These are phyloP conservation scores for Pseudonitzschia delicatissima DNA, from an alignment of 108 stramenopile species.

Conservation along the genomic window DNA sequence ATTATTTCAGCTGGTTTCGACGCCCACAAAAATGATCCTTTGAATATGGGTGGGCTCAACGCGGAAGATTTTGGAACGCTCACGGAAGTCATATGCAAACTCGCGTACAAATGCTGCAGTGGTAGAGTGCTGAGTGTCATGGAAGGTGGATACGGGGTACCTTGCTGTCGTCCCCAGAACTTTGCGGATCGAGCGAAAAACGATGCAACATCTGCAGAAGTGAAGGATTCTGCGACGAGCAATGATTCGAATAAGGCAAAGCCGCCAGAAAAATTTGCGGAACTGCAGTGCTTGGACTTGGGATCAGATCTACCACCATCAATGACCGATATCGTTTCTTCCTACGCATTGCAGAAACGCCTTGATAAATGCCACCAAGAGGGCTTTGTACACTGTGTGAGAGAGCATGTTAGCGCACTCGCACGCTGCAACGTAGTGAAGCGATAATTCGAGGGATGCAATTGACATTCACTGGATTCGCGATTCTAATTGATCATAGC, in stretches of 20 bases:
- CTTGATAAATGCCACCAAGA: conserved; percentile 78
- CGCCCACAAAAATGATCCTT: conserved; percentile 88
- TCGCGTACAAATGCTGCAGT: conserved; percentile 85
- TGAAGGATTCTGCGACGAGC: background rate
- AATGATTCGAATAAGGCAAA: background rate
- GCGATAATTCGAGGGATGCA: background rate
- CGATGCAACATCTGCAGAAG: background rate
- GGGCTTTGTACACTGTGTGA: conserved; percentile 78
- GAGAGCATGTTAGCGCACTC: conserved; percentile 62
- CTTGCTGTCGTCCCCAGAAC: conserved; percentile 62
- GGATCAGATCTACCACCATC: conserved; percentile 68
- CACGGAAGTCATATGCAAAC: conserved; percentile 81
- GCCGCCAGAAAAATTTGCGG: conserved; percentile 2
- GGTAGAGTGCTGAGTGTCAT: conserved; percentile 91
- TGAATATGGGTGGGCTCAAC: conserved; percentile 79
- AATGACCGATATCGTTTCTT: conserved; percentile 70
- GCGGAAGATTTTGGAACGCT: conserved; percentile 83
- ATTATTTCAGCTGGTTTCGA: conserved; percentile 96
- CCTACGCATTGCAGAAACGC: conserved; percentile 44
- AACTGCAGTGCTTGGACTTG: conserved; percentile 51
- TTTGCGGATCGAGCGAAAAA: background rate
- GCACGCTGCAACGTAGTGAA: conserved; percentile 34
- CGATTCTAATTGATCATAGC: too few species aligned
- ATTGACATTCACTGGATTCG: too few species aligned
- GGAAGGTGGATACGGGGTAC: conserved; percentile 98